Base-by-base conservation (phyloP, 805 yeast species). In the Huiozyma naganishii region DNA sequence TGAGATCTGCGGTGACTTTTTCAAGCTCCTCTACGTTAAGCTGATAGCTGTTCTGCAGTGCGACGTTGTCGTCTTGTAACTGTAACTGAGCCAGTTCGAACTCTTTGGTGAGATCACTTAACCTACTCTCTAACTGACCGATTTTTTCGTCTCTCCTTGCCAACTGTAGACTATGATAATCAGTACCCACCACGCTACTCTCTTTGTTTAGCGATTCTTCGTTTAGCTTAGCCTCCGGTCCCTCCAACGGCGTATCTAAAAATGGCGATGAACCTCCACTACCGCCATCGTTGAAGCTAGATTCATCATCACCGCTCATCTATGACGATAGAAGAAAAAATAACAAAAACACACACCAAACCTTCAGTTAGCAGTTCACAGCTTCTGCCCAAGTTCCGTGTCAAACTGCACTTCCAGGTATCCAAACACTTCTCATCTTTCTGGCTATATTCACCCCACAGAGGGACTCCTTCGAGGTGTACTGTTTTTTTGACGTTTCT, bases 181-280 rank as follows among this genome's bases (percentile, higher is more conserved):
- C 40, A 12, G 12, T 23, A 12, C 7, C 29, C 23, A 29, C 32
- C 4, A 17, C 23, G 23, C 23, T 17, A 17, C 23, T 17, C 8
- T 12, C 34, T 7, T 34, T 34, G 17, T 2, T 17, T 13, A 34
- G 8, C n/a, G 30, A 12, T 2, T 7, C 37, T n/a, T 8, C 32
- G 17, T 29, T 30, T 29, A 29, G 9, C 35, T 9, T 12, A 10
- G 9, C 23, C 11, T 40, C 27, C 35, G 32, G 11, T 6, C 32
- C 44, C 33, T 40, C 44, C 8, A 45, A 35, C 6, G 69, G 70
- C 3, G 57, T 47, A 37, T 66, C 69, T 3, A 67, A 45, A 52
- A 67, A 66, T 0, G 71, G 70, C 4, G 70, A 61, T 5, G 66
- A 60, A n/a, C 61, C 60, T 33, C 55, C 61, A 44, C 54, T 56